phyloP scores from a whole-genome alignment of 257 asterid species.

The Penstemon eatonii region DNA sequence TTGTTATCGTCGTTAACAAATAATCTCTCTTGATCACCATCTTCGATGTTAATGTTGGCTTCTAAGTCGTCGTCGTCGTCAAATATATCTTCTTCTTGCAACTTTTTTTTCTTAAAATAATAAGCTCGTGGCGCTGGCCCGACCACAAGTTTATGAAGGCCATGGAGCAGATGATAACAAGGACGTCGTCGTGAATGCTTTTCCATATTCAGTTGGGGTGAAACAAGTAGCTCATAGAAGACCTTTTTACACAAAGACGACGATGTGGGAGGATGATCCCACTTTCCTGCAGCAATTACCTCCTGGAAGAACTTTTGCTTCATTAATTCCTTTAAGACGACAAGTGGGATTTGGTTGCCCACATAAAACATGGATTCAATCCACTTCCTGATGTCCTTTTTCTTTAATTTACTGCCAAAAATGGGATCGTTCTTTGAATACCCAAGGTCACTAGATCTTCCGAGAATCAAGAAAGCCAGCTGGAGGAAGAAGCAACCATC shows the following conservation, averaged over 20 bases:
- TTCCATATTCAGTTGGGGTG: background rate
- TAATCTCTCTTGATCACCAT: background rate
- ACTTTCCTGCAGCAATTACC: background rate
- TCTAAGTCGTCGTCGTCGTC: constrained; percentile 2
- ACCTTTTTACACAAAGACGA: constrained; percentile 4
- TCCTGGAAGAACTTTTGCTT: constrained; percentile 6
- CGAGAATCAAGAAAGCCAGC: constrained; percentile 18
- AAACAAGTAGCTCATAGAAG: background rate
- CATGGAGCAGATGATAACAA: background rate
- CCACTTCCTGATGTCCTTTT: constrained; percentile 17
- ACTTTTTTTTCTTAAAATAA: background rate
- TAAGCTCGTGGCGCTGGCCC: background rate
- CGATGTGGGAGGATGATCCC: background rate
- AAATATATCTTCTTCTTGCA: background rate
- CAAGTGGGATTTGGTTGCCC: constrained; percentile 26
- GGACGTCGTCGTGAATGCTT: background rate
- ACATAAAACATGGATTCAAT: constrained; percentile 25
- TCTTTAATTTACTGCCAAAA: background rate
- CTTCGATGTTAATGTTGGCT: background rate
- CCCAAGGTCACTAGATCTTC: constrained; percentile 1
- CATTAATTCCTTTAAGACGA: constrained; percentile 20
- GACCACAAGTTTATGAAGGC: background rate
- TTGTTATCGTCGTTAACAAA: background rate
- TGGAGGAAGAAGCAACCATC: constrained; percentile 34
- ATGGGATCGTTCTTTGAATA: constrained; percentile 1